Evolutionary conservation across 257 asterid genomes (phyloP).

Genomic region (Fraxinus americana): DNA sequence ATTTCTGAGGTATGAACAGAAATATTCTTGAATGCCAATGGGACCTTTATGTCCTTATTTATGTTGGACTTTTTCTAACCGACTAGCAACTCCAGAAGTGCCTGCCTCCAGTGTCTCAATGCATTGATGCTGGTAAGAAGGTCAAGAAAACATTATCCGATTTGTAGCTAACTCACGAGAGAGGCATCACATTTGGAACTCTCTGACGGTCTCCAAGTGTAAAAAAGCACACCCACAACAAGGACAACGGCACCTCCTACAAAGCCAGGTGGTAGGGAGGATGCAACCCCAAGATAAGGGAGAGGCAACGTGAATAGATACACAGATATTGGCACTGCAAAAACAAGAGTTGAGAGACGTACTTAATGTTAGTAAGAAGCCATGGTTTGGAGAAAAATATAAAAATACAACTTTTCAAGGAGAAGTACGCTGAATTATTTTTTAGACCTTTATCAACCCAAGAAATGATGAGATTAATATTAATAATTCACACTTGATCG

Average conservation of each 20-base stretch:
- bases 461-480: not conserved
- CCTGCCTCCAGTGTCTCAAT: not conserved
- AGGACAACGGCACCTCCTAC: constrained; percentile 72
- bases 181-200: constrained; percentile 39
- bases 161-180: constrained; percentile 31
- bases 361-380: constrained; percentile 7
- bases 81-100: not conserved
- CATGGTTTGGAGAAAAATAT: not conserved
- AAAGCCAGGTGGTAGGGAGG: constrained; percentile 90
- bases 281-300: constrained; percentile 83
- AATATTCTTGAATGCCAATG: not conserved
- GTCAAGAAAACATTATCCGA: not conserved
- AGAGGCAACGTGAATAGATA: constrained; percentile 84
- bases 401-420: not conserved
- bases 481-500: not conserved
- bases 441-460: not conserved
- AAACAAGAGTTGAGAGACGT: constrained; percentile 9
- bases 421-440: not conserved
- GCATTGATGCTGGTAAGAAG: constrained; percentile 16
- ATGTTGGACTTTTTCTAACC: not conserved
- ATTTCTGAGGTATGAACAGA: not conserved
- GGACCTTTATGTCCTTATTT: not conserved
- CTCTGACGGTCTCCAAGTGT: constrained; percentile 65
- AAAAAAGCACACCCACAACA: constrained; percentile 62
- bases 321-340: constrained; percentile 83